phyloP scores from a whole-genome alignment of 345 rosid species.

The Citrus australasica region DNA sequence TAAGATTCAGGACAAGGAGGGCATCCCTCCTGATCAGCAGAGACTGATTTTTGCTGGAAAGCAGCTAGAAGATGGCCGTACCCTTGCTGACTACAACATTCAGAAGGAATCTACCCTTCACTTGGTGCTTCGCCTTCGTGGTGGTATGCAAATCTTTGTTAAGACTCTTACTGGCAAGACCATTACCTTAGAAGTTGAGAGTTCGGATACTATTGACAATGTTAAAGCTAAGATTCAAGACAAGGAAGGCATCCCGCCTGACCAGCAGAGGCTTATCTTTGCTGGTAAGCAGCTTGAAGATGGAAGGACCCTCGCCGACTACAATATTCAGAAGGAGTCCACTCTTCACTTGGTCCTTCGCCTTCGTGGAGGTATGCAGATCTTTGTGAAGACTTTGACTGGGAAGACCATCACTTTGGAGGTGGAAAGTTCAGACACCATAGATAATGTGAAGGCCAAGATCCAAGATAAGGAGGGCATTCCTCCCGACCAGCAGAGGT shows the following conservation, averaged over 20 bases:
- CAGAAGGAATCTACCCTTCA: conserved; percentile 5
- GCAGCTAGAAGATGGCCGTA: conserved; percentile 4
- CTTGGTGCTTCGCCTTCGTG: conserved; percentile 10
- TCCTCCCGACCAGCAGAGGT: conserved; percentile 39
- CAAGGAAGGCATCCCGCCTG: conserved; percentile 40
- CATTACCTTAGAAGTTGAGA: conserved; percentile 36
- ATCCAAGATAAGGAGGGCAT: conserved; percentile 43
- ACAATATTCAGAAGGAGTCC: conserved; percentile 40
- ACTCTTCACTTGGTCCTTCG: conserved; percentile 39
- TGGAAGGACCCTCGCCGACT: conserved; percentile 35
- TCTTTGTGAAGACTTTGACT: conserved; percentile 35
- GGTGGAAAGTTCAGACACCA: conserved; percentile 39
- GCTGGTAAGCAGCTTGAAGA: conserved; percentile 43
- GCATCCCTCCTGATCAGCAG: conserved; percentile 26
- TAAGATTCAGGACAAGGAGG: conserved; percentile 30
- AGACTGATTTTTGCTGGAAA: conserved; percentile 25
- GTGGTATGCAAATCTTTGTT: conserved; percentile 35
- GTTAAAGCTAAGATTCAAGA: conserved; percentile 40
- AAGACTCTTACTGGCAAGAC: conserved; percentile 40
- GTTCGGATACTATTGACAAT: conserved; percentile 37
- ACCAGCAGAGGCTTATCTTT: conserved; percentile 37
- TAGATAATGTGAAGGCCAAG: conserved; percentile 32
- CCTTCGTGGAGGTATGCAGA: conserved; percentile 36
- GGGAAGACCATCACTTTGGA: conserved; percentile 39
- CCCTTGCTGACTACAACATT: conserved; percentile 8